A percentile compares a stretch with the other conserved stretches of the same genome.
Conservation (phyloP, 495 filamentous ascomycete species). For the Neurospora sp. region DNA sequence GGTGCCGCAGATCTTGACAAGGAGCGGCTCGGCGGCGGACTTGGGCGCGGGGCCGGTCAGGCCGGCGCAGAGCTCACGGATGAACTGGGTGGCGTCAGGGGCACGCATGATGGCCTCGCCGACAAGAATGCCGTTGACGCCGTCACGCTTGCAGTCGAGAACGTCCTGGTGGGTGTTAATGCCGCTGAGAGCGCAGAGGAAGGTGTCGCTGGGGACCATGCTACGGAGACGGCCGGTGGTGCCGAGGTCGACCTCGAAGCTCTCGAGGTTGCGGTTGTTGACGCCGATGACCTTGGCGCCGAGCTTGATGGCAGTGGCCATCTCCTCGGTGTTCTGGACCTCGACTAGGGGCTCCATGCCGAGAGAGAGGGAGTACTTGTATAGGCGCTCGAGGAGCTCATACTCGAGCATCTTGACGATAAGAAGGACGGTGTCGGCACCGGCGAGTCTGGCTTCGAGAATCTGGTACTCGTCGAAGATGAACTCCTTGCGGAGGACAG, state of each 20-base stretch:
- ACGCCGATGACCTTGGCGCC: constrained; percentile 95
- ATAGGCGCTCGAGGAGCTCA: constrained; percentile 65
- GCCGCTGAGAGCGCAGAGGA: constrained; percentile 89
- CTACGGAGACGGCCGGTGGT: constrained; percentile 87
- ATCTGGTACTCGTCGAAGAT: constrained; percentile 99
- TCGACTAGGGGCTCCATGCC: constrained; percentile 98
- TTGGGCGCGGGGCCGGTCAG: constrained; percentile 19
- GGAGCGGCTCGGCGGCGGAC: constrained; percentile 27
- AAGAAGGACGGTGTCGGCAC: constrained; percentile 88
- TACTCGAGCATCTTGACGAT: constrained; percentile 97
- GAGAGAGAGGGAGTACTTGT: constrained; percentile 76
- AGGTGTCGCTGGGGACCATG: constrained; percentile 73
- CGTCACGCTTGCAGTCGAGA: constrained; percentile 73
- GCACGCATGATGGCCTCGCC: constrained; percentile 96
- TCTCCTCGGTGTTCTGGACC: constrained; percentile 89
- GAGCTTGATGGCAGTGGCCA: constrained; percentile 74
- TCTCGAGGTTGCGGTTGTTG: constrained; percentile 93
- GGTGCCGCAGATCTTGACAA: constrained; percentile 97
- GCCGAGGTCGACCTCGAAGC: constrained; percentile 90
- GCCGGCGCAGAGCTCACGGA: constrained; percentile 66
- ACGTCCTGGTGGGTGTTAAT: constrained; percentile 90
- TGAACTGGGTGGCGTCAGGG: constrained; percentile 64
- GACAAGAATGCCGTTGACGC: constrained; percentile 86
- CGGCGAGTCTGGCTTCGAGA: constrained; percentile 83
- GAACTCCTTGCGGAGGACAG: constrained; percentile 91